These are phyloP conservation scores for Fraxinus velutina DNA, from an alignment of 305 asterid species.

Conservation along the genomic window DNA sequence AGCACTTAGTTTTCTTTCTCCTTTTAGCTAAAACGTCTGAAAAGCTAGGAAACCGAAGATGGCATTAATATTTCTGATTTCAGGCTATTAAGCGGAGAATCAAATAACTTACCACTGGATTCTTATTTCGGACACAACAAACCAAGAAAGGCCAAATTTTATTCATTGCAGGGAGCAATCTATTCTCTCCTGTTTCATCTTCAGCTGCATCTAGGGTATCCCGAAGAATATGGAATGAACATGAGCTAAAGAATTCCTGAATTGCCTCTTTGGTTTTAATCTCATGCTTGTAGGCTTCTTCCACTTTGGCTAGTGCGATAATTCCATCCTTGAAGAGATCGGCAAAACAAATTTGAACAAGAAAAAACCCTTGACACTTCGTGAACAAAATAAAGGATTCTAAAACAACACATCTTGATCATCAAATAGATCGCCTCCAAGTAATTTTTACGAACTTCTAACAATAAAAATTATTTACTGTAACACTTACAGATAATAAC, in stretches of 20 bases:
- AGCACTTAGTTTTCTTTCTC: neutral
- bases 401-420: neutral
- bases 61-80: conserved; percentile 2
- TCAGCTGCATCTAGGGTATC: conserved; percentile 64
- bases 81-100: conserved; percentile 7
- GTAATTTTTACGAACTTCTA: neutral
- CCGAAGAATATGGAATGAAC: conserved; percentile 52
- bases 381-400: neutral
- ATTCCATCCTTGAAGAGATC: conserved; percentile 62
- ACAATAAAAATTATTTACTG: neutral
- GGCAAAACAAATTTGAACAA: neutral
- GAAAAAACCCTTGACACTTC: neutral
- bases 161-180: conserved; percentile 91
- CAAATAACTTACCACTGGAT: conserved; percentile 63
- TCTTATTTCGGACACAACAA: conserved; percentile 69
- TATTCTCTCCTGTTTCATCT: conserved; percentile 74
- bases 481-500: neutral
- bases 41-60: neutral
- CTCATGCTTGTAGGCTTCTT: conserved; percentile 80
- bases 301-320: conserved; percentile 64
- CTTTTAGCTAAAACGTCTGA: neutral
- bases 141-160: conserved; percentile 91
- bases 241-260: conserved; percentile 40
- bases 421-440: neutral
- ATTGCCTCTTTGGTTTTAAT: conserved; percentile 64